These are phyloP conservation scores for Globisporangium irregulare DNA, from an alignment of 352 stramenopile genomes.

Conservation along the genomic window DNA sequence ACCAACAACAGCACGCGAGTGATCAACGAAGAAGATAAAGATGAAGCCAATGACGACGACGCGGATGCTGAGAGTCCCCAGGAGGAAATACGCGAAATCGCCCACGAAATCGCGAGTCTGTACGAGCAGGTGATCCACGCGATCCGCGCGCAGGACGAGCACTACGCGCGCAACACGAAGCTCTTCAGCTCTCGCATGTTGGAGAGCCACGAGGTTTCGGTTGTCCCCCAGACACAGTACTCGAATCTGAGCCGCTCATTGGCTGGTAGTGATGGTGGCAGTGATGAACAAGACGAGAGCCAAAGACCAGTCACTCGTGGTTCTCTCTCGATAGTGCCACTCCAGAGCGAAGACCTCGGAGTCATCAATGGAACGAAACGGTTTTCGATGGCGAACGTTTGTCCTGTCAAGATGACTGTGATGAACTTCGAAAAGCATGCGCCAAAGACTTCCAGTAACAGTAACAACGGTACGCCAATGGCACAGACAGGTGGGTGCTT, in stretches of 20 bases:
- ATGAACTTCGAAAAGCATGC: background rate
- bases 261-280: background rate
- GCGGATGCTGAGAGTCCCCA: background rate
- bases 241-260: background rate
- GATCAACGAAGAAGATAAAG: background rate
- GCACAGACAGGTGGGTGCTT: too few species aligned
- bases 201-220: conserved; percentile 58
- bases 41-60: background rate
- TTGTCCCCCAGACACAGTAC: conserved; percentile 21
- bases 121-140: conserved; percentile 33
- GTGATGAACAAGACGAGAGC: background rate
- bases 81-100: background rate
- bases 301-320: background rate
- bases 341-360: conserved; percentile 29
- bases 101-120: background rate
- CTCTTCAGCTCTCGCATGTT: conserved; percentile 65
- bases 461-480: background rate
- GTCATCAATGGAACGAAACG: conserved; percentile 47
- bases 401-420: conserved; percentile 9
- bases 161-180: conserved; percentile 61
- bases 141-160: conserved; percentile 59
- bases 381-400: conserved; percentile 26
- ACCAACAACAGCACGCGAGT: background rate
- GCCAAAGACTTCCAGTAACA: background rate
- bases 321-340: background rate